phyloP scores from a whole-genome alignment of 208 protist species.

The Tritrichomonas foetus region DNA sequence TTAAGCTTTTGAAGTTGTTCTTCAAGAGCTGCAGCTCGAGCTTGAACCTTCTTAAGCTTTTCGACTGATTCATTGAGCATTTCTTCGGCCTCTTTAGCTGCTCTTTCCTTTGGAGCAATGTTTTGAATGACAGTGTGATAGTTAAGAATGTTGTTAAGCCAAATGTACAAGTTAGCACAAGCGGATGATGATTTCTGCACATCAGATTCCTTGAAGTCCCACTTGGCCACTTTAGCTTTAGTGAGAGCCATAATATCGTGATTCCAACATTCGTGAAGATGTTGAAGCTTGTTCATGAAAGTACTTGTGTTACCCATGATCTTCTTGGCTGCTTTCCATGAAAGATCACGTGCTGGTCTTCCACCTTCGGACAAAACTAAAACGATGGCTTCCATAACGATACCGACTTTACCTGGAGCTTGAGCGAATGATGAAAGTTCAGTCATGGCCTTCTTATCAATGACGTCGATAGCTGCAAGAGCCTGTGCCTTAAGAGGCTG shows the following conservation, averaged over 20 bases:
- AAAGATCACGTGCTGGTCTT: slow-evolving; percentile 54
- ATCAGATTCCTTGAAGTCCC: slow-evolving; percentile 69
- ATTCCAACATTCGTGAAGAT: slow-evolving; percentile 66
- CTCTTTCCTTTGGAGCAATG: background rate
- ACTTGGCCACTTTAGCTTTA: slow-evolving; percentile 88
- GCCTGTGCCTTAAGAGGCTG: slow-evolving; percentile 84
- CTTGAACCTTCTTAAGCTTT: slow-evolving; percentile 47
- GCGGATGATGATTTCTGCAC: background rate
- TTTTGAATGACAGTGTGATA: background rate
- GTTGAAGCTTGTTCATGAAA: slow-evolving; percentile 78
- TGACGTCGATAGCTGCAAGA: slow-evolving; percentile 81
- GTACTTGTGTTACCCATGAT: slow-evolving; percentile 87
- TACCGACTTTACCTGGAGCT: slow-evolving; percentile 82
- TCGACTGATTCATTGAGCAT: background rate
- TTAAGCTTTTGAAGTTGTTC: slow-evolving; percentile 79
- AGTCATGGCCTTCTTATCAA: slow-evolving; percentile 89
- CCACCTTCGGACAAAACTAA: slow-evolving; percentile 73
- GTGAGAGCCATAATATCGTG: slow-evolving; percentile 68
- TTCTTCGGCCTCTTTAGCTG: slow-evolving; percentile 65
- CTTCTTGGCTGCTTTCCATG: slow-evolving; percentile 88
- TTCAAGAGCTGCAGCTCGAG: slow-evolving; percentile 74
- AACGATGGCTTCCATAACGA: slow-evolving; percentile 84
- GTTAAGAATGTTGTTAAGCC: background rate
- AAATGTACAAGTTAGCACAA: slow-evolving; percentile 60
- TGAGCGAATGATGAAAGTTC: slow-evolving; percentile 91